Base-by-base conservation (phyloP, 495 filamentous ascomycete species). In the Patellaria atrata region DNA sequence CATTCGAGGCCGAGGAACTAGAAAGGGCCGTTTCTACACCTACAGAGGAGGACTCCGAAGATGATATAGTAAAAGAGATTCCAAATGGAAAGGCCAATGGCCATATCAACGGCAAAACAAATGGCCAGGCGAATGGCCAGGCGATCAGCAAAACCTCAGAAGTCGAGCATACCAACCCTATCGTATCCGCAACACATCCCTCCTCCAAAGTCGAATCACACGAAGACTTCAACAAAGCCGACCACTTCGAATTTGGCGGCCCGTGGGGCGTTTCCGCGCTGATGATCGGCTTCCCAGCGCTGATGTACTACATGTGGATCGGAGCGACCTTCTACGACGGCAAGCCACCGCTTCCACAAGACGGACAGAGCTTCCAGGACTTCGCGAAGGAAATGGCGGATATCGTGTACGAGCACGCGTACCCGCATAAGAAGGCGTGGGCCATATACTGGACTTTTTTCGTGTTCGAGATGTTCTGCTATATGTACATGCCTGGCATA, bases 221-320 rank as follows among this genome's bases (percentile, higher is more conserved):
- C 48, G 79, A 75, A 42, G 82, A 72, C 56, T 51, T 94, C 40
- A 83, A 94, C 58, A 64, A 71, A 51, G 82, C 77, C 32, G 79
- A 76, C 30, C 66, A 80, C 37, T 82, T 78, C 51, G 89, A 97
- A 50, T 94, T 97, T 50, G 83, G 85, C 38, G 89, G 89, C 38
- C 74, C 81, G 1, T 60, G 59, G 30, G 86, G 86, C 36, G 74
- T 83, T 16, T 54, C 62, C 14, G 62, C 73, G 34, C 82, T 92
- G 72, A 97, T 97, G 83, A 64, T 89, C 40, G 77, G 74, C 29
- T 97, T 94, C 57, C 89, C 89, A 9, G 22, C 79, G 27, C 65
- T 97, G 42, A 97, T 97, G 89, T 94, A 79, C 64, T 94, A 93
- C 63, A 87, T 97, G 82, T 97, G 87, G 87, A 77, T 92, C 53